Evolutionary conservation across 495 filamentous ascomycete genomes (phyloP).

Genomic region (Xylaria bambusicola): DNA sequence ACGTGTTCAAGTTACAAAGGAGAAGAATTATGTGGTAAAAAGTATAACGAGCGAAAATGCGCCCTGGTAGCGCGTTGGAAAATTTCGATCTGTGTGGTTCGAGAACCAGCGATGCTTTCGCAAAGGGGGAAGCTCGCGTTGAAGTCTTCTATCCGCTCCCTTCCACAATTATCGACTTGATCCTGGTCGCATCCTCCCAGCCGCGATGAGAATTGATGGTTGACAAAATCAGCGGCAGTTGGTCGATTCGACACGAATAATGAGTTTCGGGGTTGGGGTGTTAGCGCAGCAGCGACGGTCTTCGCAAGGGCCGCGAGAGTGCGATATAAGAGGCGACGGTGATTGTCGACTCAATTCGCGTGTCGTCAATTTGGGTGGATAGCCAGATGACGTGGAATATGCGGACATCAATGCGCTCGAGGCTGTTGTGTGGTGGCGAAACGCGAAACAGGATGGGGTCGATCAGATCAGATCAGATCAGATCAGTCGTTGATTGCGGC

Average conservation of each 20-base stretch:
- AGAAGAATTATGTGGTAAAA: conserved; percentile 9
- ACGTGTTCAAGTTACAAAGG: neutral
- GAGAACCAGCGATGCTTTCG: neutral
- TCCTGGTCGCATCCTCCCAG: conserved; percentile 20
- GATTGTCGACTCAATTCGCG: conserved; percentile 15
- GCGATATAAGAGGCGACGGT: conserved; percentile 9
- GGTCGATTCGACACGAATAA: neutral
- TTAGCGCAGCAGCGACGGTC: conserved; percentile 3
- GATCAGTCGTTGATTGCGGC: neutral
- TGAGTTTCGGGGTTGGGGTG: neutral
- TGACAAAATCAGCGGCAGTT: conserved; percentile 4
- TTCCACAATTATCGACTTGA: conserved; percentile 19
- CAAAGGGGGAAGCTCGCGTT: neutral
- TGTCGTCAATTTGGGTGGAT: conserved; percentile 17
- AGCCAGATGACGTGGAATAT: conserved; percentile 16
- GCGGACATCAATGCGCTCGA: conserved; percentile 17
- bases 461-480: conserved; percentile 1
- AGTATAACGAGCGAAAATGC: conserved; percentile 12
- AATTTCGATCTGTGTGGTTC: neutral
- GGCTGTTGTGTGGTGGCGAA: neutral
- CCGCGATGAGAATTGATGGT: neutral
- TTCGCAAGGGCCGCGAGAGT: neutral
- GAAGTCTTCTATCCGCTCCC: conserved; percentile 15
- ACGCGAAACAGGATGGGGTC: conserved; percentile 10
- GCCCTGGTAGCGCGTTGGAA: conserved; percentile 1